phyloP scores from a whole-genome alignment of 1,284 basidiomycete species.

The Ustilago crameri region DNA sequence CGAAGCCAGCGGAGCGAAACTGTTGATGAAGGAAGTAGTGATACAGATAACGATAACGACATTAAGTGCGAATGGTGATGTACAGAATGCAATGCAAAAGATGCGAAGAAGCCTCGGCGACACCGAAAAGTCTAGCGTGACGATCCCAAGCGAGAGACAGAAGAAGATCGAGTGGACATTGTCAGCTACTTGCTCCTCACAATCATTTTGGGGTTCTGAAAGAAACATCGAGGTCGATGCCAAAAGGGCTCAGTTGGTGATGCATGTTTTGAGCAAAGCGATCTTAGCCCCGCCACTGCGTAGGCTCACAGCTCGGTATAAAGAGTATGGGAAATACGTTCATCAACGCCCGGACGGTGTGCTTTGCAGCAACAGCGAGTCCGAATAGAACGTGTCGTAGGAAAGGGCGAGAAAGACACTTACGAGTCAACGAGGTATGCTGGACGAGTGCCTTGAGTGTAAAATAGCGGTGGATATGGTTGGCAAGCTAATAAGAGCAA shows the following conservation, averaged over 20 bases:
- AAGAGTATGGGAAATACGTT: constrained; percentile 55
- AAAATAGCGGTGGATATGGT: neutral
- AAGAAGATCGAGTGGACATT: neutral
- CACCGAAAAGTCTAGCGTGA: neutral
- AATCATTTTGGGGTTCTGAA: neutral
- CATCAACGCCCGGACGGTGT: constrained; percentile 34
- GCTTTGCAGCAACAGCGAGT: constrained; percentile 5
- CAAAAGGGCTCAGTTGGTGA: constrained; percentile 53
- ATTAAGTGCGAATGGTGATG: neutral
- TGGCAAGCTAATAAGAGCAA: neutral
- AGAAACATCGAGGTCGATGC: neutral
- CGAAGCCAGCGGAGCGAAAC: constrained; percentile 1
- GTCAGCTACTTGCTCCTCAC: constrained; percentile 16
- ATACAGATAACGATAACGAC: constrained; percentile 13
- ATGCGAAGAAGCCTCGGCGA: constrained; percentile 12
- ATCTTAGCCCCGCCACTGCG: constrained; percentile 56
- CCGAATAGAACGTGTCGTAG: constrained; percentile 17
- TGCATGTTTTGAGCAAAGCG: constrained; percentile 55
- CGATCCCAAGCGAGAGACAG: neutral
- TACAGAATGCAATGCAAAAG: constrained; percentile 10
- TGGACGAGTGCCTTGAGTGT: neutral
- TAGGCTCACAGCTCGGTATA: constrained; percentile 52
- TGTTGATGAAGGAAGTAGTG: constrained; percentile 3
- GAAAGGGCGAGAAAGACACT: constrained; percentile 8
- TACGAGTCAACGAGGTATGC: constrained; percentile 13